Evolutionary conservation across 2,329 filamentous ascomycete genomes (phyloP), one percentile per base, ranked within the genome.

Genomic region (Cladobotryum protrusum): DNA sequence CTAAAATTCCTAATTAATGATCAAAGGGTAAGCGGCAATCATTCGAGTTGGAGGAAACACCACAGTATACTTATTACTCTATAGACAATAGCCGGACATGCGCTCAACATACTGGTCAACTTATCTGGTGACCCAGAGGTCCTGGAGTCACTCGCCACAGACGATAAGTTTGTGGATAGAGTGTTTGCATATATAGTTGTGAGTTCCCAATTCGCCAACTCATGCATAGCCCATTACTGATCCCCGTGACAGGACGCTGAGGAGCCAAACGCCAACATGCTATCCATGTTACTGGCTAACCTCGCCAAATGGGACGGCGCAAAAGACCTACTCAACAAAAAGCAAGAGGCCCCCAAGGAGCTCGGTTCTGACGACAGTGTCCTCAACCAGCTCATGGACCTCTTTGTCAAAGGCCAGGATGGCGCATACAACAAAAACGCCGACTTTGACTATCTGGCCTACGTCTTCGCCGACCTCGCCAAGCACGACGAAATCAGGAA

Each of bases 231-330:
- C 29, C n/a, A 42, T 19, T 17, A 4, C 3, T n/a, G 17, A 5
- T n/a, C 19, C 18, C 5, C 13, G 4, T 5, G 29, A 44, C 53
- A 89, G 85, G 78, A 82, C 59, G 73, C 80, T 3, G 82, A 85
- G 47, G 92, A 97, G 64, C 78, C 81, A 29, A 91, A 91, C 63
- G 89, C 89, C 47, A 87, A 96, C 63, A 78, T 93, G 37, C 72
- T 95, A 42, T 83, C 89, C 42, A 97, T 96, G 90, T 79, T 99
- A 13, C 78, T 97, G 19, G 90, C 93, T 66, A 99, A 99, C 63
- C 75, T 99, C 47, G 80, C 85, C 52, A 97, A 97, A 71, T 86
- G 80, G 54, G 83, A 92, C 58, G 77, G 76, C 5, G 68, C 96
- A 50, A 85, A 86, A 56, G 77, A 77, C 40, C 73, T 96, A 4